Evolutionary conservation across 371 early-diverging fungal species (phyloP).

Genomic region (Lichtheimia hyalospora): DNA sequence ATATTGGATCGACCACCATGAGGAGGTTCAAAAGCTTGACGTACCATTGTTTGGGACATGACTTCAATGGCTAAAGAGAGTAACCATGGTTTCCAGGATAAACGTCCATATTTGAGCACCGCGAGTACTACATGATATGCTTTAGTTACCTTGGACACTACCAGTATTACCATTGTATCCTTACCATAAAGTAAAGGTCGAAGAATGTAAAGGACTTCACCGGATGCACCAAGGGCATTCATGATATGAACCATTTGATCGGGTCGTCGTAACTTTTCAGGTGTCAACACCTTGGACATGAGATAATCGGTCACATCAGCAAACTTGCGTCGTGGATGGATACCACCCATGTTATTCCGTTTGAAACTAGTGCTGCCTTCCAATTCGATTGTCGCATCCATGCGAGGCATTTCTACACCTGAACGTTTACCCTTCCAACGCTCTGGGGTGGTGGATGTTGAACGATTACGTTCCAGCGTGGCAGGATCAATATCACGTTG

Average conservation of each 20-base stretch:
- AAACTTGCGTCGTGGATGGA: constrained; percentile 15
- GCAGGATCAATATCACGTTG: constrained; percentile 70
- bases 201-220: constrained; percentile 81
- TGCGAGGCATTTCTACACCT: constrained; percentile 33
- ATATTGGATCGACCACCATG: constrained; percentile 39
- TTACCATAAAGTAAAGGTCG: constrained; percentile 83
- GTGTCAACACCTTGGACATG: constrained; percentile 61
- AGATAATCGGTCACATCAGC: constrained; percentile 66
- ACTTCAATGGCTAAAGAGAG: constrained; percentile 77
- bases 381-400: constrained; percentile 28
- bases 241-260: constrained; percentile 68
- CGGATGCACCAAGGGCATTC: constrained; percentile 56
- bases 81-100: constrained; percentile 88
- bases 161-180: not conserved
- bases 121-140: constrained; percentile 57
- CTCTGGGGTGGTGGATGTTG: constrained; percentile 4
- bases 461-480: constrained; percentile 13
- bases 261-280: constrained; percentile 64
- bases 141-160: not conserved
- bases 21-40: constrained; percentile 27
- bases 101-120: constrained; percentile 70
- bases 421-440: constrained; percentile 47
- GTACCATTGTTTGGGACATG: constrained; percentile 45
- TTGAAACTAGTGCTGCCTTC: constrained; percentile 6
- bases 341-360: constrained; percentile 1